These are phyloP conservation scores for Malassezia psittaci DNA, from an alignment of 1,284 basidiomycete genomes.

Conservation along the genomic window DNA sequence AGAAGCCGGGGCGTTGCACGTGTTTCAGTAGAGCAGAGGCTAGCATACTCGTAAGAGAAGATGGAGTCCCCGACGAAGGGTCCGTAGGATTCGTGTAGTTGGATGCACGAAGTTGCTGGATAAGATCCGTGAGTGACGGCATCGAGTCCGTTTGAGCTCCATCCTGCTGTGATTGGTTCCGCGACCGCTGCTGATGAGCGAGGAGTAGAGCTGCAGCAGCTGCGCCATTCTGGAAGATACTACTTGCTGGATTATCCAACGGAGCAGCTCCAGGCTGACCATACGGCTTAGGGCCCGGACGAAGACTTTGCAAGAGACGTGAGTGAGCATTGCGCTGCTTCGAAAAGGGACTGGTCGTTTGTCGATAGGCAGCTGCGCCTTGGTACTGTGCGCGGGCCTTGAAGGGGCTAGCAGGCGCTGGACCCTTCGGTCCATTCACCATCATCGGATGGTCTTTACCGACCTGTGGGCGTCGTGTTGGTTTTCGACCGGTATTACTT, in stretches of 20 bases:
- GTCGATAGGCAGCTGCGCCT: slow-evolving; percentile 29
- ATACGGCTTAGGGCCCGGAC: slow-evolving; percentile 28
- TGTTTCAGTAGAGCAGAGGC: slow-evolving; percentile 18
- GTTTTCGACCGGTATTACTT: slow-evolving; percentile 28
- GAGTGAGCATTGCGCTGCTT: slow-evolving; percentile 14
- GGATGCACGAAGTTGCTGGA: slow-evolving; percentile 22
- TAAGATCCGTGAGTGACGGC: slow-evolving; percentile 21
- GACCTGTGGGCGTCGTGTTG: slow-evolving; percentile 29
- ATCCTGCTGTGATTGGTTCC: slow-evolving; percentile 16
- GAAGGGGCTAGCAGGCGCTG: slow-evolving; percentile 29
- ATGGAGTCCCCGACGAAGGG: slow-evolving; percentile 11
- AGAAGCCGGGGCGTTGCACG: slow-evolving; percentile 8
- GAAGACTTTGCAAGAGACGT: slow-evolving; percentile 15
- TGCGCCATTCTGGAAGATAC: slow-evolving; percentile 35
- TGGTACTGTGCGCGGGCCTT: slow-evolving; percentile 21
- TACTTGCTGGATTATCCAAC: slow-evolving; percentile 34
- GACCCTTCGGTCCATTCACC: slow-evolving; percentile 32
- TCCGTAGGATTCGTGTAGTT: slow-evolving; percentile 8
- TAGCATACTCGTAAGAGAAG: slow-evolving; percentile 22
- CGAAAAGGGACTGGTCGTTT: slow-evolving; percentile 16
- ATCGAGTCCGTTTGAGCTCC: slow-evolving; percentile 19
- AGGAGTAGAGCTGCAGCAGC: slow-evolving; percentile 28
- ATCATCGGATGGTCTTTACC: slow-evolving; percentile 37
- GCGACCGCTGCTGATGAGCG: slow-evolving; percentile 31
- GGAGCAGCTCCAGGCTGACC: slow-evolving; percentile 36